These are phyloP conservation scores for Colletotrichum gloeosporioides DNA, from an alignment of 2,329 filamentous ascomycete species.

Conservation along the genomic window DNA sequence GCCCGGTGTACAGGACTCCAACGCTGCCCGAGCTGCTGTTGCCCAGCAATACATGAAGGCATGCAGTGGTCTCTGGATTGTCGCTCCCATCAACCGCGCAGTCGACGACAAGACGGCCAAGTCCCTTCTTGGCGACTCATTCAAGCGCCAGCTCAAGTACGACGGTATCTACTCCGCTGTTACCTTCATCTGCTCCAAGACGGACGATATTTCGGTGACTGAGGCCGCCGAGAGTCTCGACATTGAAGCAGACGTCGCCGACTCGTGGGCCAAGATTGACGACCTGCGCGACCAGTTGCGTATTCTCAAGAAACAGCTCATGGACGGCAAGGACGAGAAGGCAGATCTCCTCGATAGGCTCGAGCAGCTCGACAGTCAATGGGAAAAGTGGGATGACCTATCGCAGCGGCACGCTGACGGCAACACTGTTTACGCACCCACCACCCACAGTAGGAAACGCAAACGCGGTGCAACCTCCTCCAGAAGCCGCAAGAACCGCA, in stretches of 20 bases:
- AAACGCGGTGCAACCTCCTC: slow-evolving; percentile 16
- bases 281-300: slow-evolving; percentile 26
- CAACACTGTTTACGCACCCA: slow-evolving; percentile 26
- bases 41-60: slow-evolving; percentile 65
- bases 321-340: background rate
- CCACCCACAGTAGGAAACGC: slow-evolving; percentile 24
- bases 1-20: slow-evolving; percentile 65
- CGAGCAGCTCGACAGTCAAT: slow-evolving; percentile 24
- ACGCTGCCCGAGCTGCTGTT: slow-evolving; percentile 63
- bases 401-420: slow-evolving; percentile 17
- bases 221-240: slow-evolving; percentile 41
- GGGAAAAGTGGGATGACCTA: slow-evolving; percentile 27
- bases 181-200: slow-evolving; percentile 70
- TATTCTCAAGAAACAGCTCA: slow-evolving; percentile 24
- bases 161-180: slow-evolving; percentile 60
- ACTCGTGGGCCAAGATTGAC: slow-evolving; percentile 36
- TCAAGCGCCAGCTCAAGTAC: slow-evolving; percentile 64
- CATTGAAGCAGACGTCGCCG: slow-evolving; percentile 23
- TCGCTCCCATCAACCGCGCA: slow-evolving; percentile 65
- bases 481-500: slow-evolving; percentile 11
- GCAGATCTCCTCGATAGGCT: slow-evolving; percentile 21
- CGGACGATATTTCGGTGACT: slow-evolving; percentile 58
- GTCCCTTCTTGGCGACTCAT: slow-evolving; percentile 59
- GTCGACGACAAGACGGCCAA: slow-evolving; percentile 66
- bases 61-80: slow-evolving; percentile 65